A percentile compares a stretch with the other conserved stretches of the same genome.
These are phyloP conservation scores for Phytophthora brassicae DNA, from an alignment of 352 stramenopile species.

Conservation along the genomic window DNA sequence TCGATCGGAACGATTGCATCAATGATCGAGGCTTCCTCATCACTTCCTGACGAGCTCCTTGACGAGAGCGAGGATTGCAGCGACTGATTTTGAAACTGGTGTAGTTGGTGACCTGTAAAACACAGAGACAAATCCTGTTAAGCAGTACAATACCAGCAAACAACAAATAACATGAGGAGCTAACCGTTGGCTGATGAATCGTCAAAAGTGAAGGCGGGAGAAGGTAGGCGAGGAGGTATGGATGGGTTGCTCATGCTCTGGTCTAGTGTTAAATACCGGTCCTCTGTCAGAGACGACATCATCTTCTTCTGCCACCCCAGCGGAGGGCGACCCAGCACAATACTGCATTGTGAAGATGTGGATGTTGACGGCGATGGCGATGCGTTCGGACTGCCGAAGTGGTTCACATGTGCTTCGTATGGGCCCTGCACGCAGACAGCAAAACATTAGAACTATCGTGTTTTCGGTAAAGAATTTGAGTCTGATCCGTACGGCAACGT, in stretches of 20 bases:
- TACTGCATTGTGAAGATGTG: conserved; percentile 44
- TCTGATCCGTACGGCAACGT: background rate
- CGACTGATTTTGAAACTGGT: background rate
- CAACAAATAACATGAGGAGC: background rate
- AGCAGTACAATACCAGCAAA: background rate
- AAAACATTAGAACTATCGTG: conserved; percentile 1
- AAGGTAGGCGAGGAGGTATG: background rate
- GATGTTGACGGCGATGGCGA: conserved; percentile 32
- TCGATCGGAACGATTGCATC: conserved; percentile 24
- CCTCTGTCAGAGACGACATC: conserved; percentile 19
- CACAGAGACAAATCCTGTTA: background rate
- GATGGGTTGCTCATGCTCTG: background rate
- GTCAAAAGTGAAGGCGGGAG: background rate
- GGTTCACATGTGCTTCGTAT: background rate
- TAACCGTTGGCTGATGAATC: conserved; percentile 8
- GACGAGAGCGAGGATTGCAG: conserved; percentile 4
- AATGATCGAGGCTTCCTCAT: conserved; percentile 11
- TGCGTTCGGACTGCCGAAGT: conserved; percentile 4
- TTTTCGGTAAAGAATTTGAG: background rate
- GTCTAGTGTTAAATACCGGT: background rate
- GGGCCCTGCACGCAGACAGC: conserved; percentile 1
- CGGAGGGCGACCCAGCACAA: conserved; percentile 36
- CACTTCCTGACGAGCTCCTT: conserved; percentile 19
- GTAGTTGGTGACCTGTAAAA: background rate
- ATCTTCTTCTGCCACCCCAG: conserved; percentile 46